These are phyloP conservation scores for Mortierella sp. DNA, from an alignment of 371 early-diverging fungal species.

Conservation along the genomic window DNA sequence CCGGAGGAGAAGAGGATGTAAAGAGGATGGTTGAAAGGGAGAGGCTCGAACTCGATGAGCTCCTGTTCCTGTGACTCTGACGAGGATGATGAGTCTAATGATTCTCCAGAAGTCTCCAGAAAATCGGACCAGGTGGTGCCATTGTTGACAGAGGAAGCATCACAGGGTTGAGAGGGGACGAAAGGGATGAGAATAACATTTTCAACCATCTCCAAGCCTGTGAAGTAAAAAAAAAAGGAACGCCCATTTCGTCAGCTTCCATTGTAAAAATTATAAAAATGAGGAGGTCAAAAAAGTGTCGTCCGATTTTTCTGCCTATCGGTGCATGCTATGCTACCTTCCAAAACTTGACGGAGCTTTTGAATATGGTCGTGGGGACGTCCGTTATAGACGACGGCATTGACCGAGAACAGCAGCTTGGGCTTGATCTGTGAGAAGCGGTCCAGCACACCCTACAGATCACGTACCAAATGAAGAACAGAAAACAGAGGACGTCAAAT, in stretches of 20 bases:
- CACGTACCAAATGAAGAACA: not conserved
- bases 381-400: slow-evolving; percentile 91
- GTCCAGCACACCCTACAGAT: slow-evolving; percentile 86
- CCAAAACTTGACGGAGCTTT: slow-evolving; percentile 80
- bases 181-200: slow-evolving; percentile 85
- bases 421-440: slow-evolving; percentile 96
- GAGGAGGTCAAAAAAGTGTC: too few species aligned
- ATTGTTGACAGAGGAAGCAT: slow-evolving; percentile 57
- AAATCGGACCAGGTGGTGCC: slow-evolving; percentile 63
- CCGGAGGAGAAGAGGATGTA: slow-evolving; percentile 98
- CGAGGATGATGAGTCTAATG: slow-evolving; percentile 13
- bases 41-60: slow-evolving; percentile 77
- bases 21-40: slow-evolving; percentile 95
- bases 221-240: too few species aligned
- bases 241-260: too few species aligned
- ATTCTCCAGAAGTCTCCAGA: slow-evolving; percentile 52
- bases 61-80: slow-evolving; percentile 18
- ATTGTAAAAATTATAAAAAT: too few species aligned
- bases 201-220: slow-evolving; percentile 64
- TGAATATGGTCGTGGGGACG: slow-evolving; percentile 83
- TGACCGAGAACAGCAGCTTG: slow-evolving; percentile 91
- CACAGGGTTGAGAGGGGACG: slow-evolving; percentile 56
- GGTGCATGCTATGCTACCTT: slow-evolving; percentile 58
- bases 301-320: too few species aligned
- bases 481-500: not conserved